Conservation (phyloP, 2,329 filamentous ascomycete species). For the Monosporascus ibericus region DNA sequence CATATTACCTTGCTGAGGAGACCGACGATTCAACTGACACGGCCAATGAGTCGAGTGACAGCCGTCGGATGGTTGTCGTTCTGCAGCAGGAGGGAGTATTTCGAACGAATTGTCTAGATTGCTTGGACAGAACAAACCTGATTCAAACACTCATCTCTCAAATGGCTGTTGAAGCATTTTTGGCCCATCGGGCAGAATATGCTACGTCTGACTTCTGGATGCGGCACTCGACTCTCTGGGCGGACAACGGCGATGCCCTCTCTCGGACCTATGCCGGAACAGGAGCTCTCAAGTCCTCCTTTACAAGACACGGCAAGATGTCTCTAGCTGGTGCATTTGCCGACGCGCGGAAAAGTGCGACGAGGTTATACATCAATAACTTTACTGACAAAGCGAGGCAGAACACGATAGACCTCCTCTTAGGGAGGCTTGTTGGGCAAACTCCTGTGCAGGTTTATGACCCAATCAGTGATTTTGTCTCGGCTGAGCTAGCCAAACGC, state of each 20-base stretch:
- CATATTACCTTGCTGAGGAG: constrained; percentile 83
- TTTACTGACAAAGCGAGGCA: constrained; percentile 91
- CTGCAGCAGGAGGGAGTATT: constrained; percentile 95
- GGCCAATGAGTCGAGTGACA: constrained; percentile 27
- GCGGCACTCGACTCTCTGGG: constrained; percentile 89
- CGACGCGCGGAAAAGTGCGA: constrained; percentile 92
- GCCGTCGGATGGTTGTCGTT: constrained; percentile 55
- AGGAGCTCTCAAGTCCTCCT: constrained; percentile 90
- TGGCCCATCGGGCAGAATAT: constrained; percentile 63
- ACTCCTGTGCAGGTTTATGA: constrained; percentile 81
- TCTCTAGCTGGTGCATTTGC: constrained; percentile 87
- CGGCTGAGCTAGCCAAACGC: constrained; percentile 63
- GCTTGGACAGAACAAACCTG: constrained; percentile 89
- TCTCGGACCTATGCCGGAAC: constrained; percentile 97
- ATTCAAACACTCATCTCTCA: constrained; percentile 94
- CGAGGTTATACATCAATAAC: constrained; percentile 94
- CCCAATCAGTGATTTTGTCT: constrained; percentile 88
- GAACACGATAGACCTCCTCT: constrained; percentile 87
- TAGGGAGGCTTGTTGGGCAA: constrained; percentile 81
- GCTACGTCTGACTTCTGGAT: constrained; percentile 82
- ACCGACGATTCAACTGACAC: constrained; percentile 45
- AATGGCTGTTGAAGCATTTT: constrained; percentile 83
- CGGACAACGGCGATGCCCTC: constrained; percentile 90
- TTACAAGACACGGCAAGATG: constrained; percentile 93
- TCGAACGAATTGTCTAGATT: constrained; percentile 92